Evolutionary conservation across 2,329 filamentous ascomycete species (phyloP).

Genomic region (Pseudogymnoascus sp.): DNA sequence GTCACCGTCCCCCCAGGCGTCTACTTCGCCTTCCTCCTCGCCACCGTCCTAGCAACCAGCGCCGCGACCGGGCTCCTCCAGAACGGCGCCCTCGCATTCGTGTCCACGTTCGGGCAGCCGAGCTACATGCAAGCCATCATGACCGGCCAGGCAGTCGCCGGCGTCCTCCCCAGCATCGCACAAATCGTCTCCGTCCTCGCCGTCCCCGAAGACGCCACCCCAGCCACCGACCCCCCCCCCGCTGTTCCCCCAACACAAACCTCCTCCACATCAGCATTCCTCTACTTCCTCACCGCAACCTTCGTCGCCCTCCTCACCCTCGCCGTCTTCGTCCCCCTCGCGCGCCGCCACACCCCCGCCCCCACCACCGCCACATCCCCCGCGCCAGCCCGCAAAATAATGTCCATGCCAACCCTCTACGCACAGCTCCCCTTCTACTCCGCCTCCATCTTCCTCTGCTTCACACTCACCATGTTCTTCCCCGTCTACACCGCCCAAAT

Average conservation of each 20-base stretch:
- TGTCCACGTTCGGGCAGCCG: conserved; percentile 70
- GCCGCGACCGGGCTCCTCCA: conserved; percentile 78
- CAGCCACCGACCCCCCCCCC: conserved; percentile 16
- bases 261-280: conserved; percentile 65
- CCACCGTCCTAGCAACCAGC: conserved; percentile 72
- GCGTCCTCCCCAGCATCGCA: conserved; percentile 78
- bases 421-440: conserved; percentile 72
- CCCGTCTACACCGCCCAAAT: conserved; percentile 80
- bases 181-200: conserved; percentile 78
- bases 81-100: conserved; percentile 90
- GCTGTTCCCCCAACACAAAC: conserved; percentile 26
- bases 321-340: conserved; percentile 64
- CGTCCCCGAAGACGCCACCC: conserved; percentile 35
- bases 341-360: conserved; percentile 43
- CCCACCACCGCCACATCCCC: conserved; percentile 30
- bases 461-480: conserved; percentile 84
- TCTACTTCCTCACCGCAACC: conserved; percentile 86
- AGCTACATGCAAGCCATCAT: conserved; percentile 96
- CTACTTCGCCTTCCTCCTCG: conserved; percentile 76
- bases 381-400: conserved; percentile 31
- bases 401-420: conserved; percentile 59
- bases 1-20: conserved; percentile 48
- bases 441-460: conserved; percentile 70
- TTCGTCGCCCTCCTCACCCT: conserved; percentile 62
- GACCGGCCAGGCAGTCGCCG: conserved; percentile 86